phyloP scores from a whole-genome alignment of 805 yeast genomes.

The Clavispora vitiphila region DNA sequence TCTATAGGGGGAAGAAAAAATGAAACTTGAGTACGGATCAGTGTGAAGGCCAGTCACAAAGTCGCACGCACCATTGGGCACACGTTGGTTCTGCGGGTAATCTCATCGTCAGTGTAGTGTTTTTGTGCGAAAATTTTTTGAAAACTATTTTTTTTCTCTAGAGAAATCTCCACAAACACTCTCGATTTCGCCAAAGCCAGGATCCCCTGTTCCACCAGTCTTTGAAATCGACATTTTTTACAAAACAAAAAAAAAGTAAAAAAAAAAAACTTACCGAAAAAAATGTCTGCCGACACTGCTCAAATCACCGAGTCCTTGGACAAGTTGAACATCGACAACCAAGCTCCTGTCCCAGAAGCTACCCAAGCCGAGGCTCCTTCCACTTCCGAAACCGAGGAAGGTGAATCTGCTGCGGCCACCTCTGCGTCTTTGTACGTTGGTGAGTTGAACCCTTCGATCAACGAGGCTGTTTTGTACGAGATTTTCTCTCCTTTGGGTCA shows the following conservation, averaged over 20 bases:
- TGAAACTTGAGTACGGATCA: not conserved
- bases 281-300: constrained; percentile 37
- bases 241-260: constrained; percentile 10
- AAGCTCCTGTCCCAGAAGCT: constrained; percentile 25
- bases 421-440: constrained; percentile 94
- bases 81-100: constrained; percentile 1
- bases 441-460: constrained; percentile 87
- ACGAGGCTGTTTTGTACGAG: constrained; percentile 93
- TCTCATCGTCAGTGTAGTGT: constrained; percentile 2
- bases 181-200: constrained; percentile 1
- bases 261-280: constrained; percentile 9
- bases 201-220: constrained; percentile 3
- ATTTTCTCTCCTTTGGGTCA: constrained; percentile 92
- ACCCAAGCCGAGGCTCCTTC: constrained; percentile 24
- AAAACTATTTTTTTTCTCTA: constrained; percentile 7
- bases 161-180: constrained; percentile 15
- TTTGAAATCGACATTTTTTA: constrained; percentile 5
- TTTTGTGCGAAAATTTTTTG: constrained; percentile 9
- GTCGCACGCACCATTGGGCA: not conserved
- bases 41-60: not conserved
- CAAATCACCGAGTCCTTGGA: constrained; percentile 45
- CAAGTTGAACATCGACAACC: constrained; percentile 40
- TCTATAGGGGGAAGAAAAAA: not conserved
- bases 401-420: constrained; percentile 42
- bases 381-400: constrained; percentile 27